Evolutionary conservation across 495 filamentous ascomycete species (phyloP).

Genomic region (Talaromyces nanjingensis): DNA sequence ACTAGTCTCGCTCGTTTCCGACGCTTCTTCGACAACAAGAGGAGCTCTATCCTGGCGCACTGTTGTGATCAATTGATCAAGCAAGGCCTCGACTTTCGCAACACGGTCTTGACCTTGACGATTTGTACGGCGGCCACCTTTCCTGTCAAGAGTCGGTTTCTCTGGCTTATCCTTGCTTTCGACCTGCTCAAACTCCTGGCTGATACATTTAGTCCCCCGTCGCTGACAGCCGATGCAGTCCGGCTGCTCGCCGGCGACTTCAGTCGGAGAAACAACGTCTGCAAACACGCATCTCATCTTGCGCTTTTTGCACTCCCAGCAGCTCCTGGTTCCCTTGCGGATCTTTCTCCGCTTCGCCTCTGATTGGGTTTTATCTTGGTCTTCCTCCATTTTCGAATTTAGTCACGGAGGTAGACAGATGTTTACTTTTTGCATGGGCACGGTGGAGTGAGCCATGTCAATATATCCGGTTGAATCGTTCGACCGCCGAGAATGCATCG

Average conservation of each 20-base stretch:
- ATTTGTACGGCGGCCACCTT: not conserved
- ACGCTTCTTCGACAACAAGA: not conserved
- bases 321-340: slow-evolving; percentile 43
- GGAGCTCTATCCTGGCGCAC: slow-evolving; percentile 2
- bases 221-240: slow-evolving; percentile 31
- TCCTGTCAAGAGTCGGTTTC: not conserved
- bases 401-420: too few species aligned
- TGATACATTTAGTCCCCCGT: slow-evolving; percentile 25
- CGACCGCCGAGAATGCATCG: too few species aligned
- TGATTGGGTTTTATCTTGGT: not conserved
- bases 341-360: slow-evolving; percentile 21
- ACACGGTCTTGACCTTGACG: not conserved
- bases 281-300: slow-evolving; percentile 40
- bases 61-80: not conserved
- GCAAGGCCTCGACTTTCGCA: not conserved
- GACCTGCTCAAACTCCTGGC: slow-evolving; percentile 29
- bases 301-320: slow-evolving; percentile 45
- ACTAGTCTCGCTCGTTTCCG: not conserved
- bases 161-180: not conserved
- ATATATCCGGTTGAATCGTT: too few species aligned
- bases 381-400: too few species aligned
- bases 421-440: too few species aligned
- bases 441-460: too few species aligned
- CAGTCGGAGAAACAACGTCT: not conserved
- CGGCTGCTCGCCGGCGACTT: slow-evolving; percentile 12